Evolutionary conservation across 164 flowering plant species (phyloP), one percentile per base, ranked within the genome.

Genomic region (Chloranthus sessilifolius): DNA sequence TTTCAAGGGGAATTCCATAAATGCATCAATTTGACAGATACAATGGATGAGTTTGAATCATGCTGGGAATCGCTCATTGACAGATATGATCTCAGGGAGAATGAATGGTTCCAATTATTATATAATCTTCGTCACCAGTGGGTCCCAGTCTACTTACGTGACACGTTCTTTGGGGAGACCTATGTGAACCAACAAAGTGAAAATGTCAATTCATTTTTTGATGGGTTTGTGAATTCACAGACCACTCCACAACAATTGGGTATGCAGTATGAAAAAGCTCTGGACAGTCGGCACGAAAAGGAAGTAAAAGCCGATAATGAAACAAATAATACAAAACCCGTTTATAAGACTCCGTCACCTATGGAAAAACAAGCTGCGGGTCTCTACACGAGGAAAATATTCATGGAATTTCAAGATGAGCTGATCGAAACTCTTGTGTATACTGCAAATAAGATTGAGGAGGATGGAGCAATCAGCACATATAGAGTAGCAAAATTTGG

Each of bases 321-420:
- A 37, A 74, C 79, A 11, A 42, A 51, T 27, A 70, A 67, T 53
- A 62, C 60, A 4, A 50, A 59, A 20, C 76, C 84, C 3, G 58
- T 67, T 56, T 41, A 78, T 19, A 78, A 56, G 50, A 81, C 81
- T 21, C 10, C 56, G 54, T 84, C 87, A 9, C 96, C 90, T 4
- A 82, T 80, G 86, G 94, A 88, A 59, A 80, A 76, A 55, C 94
- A 88, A 61, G 92, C 83, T 17, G 88, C 94, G 37, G 64, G 56
- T 56, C 60, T 73, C 22, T 88, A 75, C 42, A 84, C 96, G 1
- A 70, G 71, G 56, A 84, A 58, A 70, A 65, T 84, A 33, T 88
- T 84, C 58, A 47, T 70, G 5, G 78, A 77, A 50, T 80, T 88
- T 68, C 92, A 88, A 53, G 94, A 82, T 42, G 87, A 88, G 56